Conservation (phyloP, 768 basidiomycete genomes). For the Boletus subparvulus region DNA sequence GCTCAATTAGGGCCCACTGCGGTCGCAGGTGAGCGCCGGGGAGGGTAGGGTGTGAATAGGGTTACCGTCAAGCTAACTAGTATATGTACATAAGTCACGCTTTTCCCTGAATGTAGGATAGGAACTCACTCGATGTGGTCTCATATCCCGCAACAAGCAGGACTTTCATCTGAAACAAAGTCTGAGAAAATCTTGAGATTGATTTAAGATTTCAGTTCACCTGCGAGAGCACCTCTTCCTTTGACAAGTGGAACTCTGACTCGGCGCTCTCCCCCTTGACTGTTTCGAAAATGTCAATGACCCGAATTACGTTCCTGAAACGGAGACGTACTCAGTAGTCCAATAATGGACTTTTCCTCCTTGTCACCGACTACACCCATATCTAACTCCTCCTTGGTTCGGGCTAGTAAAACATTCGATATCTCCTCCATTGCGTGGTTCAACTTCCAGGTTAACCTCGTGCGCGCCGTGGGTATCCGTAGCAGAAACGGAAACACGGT, state of each 20-base stretch:
- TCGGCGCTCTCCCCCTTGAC: conserved; percentile 38
- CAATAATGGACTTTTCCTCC: conserved; percentile 29
- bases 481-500: conserved; percentile 38
- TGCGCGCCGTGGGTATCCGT: conserved; percentile 38
- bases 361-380: conserved; percentile 17
- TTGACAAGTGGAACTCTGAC: conserved; percentile 24
- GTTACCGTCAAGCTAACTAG: conserved; percentile 24
- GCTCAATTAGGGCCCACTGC: conserved; percentile 60
- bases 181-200: neutral
- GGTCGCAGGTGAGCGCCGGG: neutral
- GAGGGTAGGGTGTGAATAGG: neutral
- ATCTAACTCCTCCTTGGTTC: conserved; percentile 36
- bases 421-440: conserved; percentile 39
- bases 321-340: conserved; percentile 21
- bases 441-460: conserved; percentile 30
- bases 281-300: conserved; percentile 8
- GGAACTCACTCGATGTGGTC: conserved; percentile 20
- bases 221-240: conserved; percentile 31
- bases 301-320: neutral
- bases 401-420: conserved; percentile 39
- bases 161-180: conserved; percentile 16
- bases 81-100: neutral
- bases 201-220: neutral
- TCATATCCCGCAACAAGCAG: conserved; percentile 26
- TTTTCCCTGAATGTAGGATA: neutral